Evolutionary conservation across 2,329 filamentous ascomycete genomes (phyloP).

Genomic region (Bipolaris sorokiniana): DNA sequence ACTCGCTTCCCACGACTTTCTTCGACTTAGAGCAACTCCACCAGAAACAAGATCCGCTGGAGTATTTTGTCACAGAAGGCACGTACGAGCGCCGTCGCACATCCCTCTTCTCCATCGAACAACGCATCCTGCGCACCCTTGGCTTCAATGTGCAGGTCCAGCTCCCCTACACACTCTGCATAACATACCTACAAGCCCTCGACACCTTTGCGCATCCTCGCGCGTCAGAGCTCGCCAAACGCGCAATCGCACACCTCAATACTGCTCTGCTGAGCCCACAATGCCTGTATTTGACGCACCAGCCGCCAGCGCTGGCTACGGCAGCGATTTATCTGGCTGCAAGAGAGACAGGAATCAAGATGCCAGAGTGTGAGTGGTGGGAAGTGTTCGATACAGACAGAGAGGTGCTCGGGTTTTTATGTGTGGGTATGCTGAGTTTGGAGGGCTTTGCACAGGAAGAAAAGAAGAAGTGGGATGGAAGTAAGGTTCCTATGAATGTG

Average conservation of each 20-base stretch:
- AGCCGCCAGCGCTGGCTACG: conserved; percentile 82
- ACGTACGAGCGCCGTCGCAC: conserved; percentile 66
- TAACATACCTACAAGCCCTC: conserved; percentile 92
- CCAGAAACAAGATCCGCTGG: conserved; percentile 28
- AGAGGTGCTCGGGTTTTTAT: conserved; percentile 91
- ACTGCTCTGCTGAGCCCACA: conserved; percentile 85
- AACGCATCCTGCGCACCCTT: conserved; percentile 74
- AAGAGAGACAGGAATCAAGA: conserved; percentile 73
- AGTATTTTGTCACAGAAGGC: conserved; percentile 71
- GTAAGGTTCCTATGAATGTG: conserved; percentile 65
- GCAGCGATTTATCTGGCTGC: conserved; percentile 91
- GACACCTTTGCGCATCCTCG: conserved; percentile 63
- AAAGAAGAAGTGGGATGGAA: conserved; percentile 58
- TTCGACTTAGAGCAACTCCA: conserved; percentile 49
- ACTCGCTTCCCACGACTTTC: conserved; percentile 66
- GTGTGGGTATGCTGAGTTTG: conserved; percentile 82
- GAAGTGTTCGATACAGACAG: conserved; percentile 96
- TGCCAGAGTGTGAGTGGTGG: conserved; percentile 92
- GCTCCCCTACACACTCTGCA: conserved; percentile 81
- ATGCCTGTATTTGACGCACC: conserved; percentile 88
- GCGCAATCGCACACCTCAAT: conserved; percentile 81
- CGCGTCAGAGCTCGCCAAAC: conserved; percentile 63
- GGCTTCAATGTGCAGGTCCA: conserved; percentile 85
- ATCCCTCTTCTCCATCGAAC: conserved; percentile 77
- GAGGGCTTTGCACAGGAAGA: conserved; percentile 71